These are phyloP conservation scores for Fusarium mangiferae DNA, from an alignment of 2,329 filamentous ascomycete species.

Conservation along the genomic window DNA sequence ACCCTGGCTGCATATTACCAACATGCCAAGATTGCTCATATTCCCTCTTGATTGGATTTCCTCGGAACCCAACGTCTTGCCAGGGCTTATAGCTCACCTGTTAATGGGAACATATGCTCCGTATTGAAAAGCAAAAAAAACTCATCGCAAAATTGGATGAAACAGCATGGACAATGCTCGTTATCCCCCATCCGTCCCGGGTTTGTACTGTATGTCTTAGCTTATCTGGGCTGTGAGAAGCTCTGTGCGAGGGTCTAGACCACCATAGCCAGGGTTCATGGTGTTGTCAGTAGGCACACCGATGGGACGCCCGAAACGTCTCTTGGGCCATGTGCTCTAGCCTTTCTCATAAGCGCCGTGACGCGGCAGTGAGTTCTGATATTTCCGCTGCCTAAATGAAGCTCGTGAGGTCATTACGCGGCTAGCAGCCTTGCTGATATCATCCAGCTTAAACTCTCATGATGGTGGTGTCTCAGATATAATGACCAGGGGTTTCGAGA, in stretches of 20 bases:
- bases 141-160: conserved; percentile 8
- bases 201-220: background rate
- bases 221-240: conserved; percentile 9
- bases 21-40: conserved; percentile 26
- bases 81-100: conserved; percentile 9
- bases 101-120: conserved; percentile 13
- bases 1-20: conserved; percentile 31
- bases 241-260: conserved; percentile 28
- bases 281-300: conserved; percentile 7
- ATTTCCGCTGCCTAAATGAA: background rate
- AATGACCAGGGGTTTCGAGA: conserved; percentile 9
- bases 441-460: conserved; percentile 5
- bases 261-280: background rate
- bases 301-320: conserved; percentile 5
- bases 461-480: conserved; percentile 1
- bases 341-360: conserved; percentile 14
- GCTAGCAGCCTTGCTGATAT: conserved; percentile 10
- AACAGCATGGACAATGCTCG: background rate
- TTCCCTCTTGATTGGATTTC: conserved; percentile 13
- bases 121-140: conserved; percentile 5
- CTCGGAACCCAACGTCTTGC: background rate
- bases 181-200: conserved; percentile 14
- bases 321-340: background rate
- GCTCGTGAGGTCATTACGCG: conserved; percentile 24
- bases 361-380: background rate